Evolutionary conservation across 306 rosid species (phyloP), one percentile per base, ranked within the genome.

Genomic region (Lathyrus sativus): DNA sequence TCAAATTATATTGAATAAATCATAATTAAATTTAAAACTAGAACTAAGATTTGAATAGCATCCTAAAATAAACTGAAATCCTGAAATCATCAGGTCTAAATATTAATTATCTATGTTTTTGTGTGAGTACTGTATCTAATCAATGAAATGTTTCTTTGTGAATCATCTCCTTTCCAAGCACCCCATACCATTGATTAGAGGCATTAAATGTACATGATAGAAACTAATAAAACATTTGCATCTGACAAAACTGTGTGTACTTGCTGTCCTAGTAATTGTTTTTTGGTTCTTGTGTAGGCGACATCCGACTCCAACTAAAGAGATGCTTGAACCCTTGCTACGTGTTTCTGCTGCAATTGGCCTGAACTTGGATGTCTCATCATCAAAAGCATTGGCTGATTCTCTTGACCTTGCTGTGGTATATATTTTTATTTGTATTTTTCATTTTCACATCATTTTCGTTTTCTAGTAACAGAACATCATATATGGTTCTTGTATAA

Each of bases 331-430:
- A 78, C 97, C 99, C 39, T 78, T 93, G 83, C 72, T 93, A 68
- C 88, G 82, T 44, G 89, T 96, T 37, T 91, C 99, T 79, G 85
- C 90, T 74, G 92, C 96, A 70, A 74, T 90, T 84, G 97, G 97
- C 72, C 83, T 93, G 72, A 78, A 76, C 81, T 87, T 93, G 95
- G 96, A 93, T 75, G 85, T 87, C 35, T 82, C 97, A 4, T 88
- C 99, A 22, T 93, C 97, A 41, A 93, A 90, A 78, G 89, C 95
- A 55, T 79, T 93, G 79, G 99, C 99, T 69, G 96, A 93, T 81
- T 93, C 97, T 62, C 99, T 93, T 71, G 99, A 93, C 80, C 83
- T 42, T 74, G 97, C 99, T 24, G 93, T 90, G 91, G 99, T 90
- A 77, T 61, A 65, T 82, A 48, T 42, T 71, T 71, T 19, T 58